Conservation (phyloP, 306 rosid genomes). For the Rosa rugosa region DNA sequence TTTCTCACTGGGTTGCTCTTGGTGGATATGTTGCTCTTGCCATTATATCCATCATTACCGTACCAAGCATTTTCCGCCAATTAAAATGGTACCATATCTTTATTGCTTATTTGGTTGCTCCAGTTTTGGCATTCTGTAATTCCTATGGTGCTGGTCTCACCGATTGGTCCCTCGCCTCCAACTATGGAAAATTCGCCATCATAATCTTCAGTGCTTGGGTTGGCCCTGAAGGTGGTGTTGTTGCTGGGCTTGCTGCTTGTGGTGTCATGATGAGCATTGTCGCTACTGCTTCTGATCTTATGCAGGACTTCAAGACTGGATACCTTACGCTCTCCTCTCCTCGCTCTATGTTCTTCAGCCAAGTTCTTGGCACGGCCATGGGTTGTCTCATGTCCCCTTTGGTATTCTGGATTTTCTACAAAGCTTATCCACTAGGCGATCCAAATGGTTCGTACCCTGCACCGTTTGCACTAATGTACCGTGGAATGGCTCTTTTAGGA, state of each 20-base stretch:
- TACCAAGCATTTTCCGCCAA: constrained; percentile 55
- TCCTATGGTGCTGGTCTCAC: constrained; percentile 80
- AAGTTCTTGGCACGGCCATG: constrained; percentile 59
- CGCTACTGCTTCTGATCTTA: constrained; percentile 70
- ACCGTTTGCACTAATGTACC: constrained; percentile 58
- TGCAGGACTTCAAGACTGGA: constrained; percentile 85
- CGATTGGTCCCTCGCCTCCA: constrained; percentile 79
- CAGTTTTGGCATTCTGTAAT: constrained; percentile 68
- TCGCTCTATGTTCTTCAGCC: constrained; percentile 69
- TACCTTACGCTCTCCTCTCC: constrained; percentile 70
- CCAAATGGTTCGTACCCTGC: constrained; percentile 66
- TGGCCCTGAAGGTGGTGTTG: constrained; percentile 57
- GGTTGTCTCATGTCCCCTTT: constrained; percentile 57
- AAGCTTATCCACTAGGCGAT: constrained; percentile 59
- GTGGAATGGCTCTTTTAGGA: constrained; percentile 72
- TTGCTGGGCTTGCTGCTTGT: constrained; percentile 78
- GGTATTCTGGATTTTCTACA: constrained; percentile 66
- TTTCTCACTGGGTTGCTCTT: constrained; percentile 49
- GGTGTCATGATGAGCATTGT: constrained; percentile 88
- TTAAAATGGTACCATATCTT: constrained; percentile 65
- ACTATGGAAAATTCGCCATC: constrained; percentile 73
- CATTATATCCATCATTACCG: constrained; percentile 36
- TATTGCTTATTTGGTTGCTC: constrained; percentile 55
- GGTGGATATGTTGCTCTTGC: constrained; percentile 51
- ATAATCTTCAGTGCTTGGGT: constrained; percentile 69